Conservation (phyloP, 129 eudicot species). For the Solidago caesia region DNA sequence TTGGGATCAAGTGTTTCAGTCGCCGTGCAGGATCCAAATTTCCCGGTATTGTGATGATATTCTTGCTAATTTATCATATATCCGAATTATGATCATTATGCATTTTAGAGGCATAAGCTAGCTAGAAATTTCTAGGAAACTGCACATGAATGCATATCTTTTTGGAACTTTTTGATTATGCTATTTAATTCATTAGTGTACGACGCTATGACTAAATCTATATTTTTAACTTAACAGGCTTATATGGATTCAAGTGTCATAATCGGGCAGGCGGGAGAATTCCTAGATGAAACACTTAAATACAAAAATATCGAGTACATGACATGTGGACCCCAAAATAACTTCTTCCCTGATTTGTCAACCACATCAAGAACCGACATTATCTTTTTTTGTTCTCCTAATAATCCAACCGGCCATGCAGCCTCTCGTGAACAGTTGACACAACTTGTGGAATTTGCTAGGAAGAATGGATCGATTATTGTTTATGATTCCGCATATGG, state of each 20-base stretch:
- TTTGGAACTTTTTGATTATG: no score
- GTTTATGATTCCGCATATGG: conserved; percentile 89
- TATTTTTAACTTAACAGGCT: conserved; percentile 49
- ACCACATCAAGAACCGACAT: conserved; percentile 67
- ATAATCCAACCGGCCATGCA: conserved; percentile 92
- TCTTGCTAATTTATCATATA: not conserved
- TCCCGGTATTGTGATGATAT: conserved; percentile 52
- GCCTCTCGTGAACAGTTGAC: conserved; percentile 63
- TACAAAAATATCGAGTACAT: conserved; percentile 75
- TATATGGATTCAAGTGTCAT: conserved; percentile 90
- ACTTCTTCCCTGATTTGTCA: conserved; percentile 76
- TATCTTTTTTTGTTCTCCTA: conserved; percentile 90
- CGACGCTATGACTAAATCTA: conserved; percentile 5
- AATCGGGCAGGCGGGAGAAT: conserved; percentile 84
- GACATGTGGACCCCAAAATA: conserved; percentile 69
- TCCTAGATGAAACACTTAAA: conserved; percentile 47
- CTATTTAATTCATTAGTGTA: not conserved
- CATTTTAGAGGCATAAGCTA: not conserved
- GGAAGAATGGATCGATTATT: conserved; percentile 74
- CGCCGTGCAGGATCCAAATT: conserved; percentile 87
- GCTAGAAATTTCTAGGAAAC: no score
- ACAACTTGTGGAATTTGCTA: conserved; percentile 66
- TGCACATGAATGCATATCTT: no score
- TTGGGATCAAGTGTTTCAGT: conserved; percentile 77
- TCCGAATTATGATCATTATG: not conserved